These are phyloP conservation scores for Podila horticola DNA, from an alignment of 192 early-diverging fungal genomes.

Conservation along the genomic window DNA sequence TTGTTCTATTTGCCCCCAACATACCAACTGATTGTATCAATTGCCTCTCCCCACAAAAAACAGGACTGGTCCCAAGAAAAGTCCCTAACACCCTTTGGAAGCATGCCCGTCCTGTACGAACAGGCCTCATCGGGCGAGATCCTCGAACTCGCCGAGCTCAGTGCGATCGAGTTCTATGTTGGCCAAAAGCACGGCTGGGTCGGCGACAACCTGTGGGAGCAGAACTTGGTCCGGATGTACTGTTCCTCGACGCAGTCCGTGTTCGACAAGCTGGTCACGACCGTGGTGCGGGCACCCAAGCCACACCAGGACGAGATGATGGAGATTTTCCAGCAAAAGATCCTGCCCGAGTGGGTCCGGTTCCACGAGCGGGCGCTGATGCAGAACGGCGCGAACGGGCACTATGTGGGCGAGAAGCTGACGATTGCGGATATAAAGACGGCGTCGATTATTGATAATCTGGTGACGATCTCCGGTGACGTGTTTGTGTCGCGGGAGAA, in stretches of 20 bases:
- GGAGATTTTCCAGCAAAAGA: slow-evolving; percentile 12
- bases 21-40: no score
- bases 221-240: slow-evolving; percentile 35
- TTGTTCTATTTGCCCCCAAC: no score
- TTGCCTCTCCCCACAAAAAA: not conserved
- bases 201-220: slow-evolving; percentile 29
- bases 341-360: slow-evolving; percentile 20
- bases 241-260: slow-evolving; percentile 26
- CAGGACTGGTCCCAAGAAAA: slow-evolving; percentile 57
- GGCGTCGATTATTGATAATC: slow-evolving; percentile 22
- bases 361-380: slow-evolving; percentile 17
- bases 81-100: slow-evolving; percentile 55
- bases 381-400: slow-evolving; percentile 32
- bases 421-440: slow-evolving; percentile 41
- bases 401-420: slow-evolving; percentile 31
- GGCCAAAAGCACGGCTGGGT: slow-evolving; percentile 3
- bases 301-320: slow-evolving; percentile 7
- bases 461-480: slow-evolving; percentile 19
- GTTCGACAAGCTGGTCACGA: slow-evolving; percentile 18
- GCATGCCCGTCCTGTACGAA: slow-evolving; percentile 59
- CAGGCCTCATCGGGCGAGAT: slow-evolving; percentile 23
- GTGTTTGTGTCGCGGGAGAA: slow-evolving; percentile 13
- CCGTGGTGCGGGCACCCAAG: slow-evolving; percentile 12
- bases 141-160: slow-evolving; percentile 36
- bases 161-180: slow-evolving; percentile 16